These are phyloP conservation scores for Lentinula lateritia DNA, from an alignment of 768 basidiomycete species.

Conservation along the genomic window DNA sequence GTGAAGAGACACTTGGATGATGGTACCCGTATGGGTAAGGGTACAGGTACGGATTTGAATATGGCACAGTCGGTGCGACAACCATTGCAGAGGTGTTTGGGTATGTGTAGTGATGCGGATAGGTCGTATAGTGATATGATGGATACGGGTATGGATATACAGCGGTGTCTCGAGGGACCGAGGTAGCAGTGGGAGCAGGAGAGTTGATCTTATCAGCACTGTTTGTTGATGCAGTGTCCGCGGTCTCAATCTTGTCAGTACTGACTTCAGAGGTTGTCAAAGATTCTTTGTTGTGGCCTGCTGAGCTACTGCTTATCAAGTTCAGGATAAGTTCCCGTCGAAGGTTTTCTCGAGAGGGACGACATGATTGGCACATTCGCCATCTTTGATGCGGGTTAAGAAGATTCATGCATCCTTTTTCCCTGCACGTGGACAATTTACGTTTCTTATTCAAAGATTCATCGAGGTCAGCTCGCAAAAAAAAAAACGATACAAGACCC, in stretches of 20 bases:
- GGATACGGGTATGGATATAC: too few relatives aligned
- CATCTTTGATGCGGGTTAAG: not conserved
- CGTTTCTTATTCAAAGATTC: not conserved
- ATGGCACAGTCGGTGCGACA: not conserved
- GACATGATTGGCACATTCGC: not conserved
- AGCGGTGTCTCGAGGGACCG: too few relatives aligned
- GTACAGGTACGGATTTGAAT: not conserved
- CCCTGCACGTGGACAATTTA: not conserved
- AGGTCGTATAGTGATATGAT: too few relatives aligned
- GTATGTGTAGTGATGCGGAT: not conserved
- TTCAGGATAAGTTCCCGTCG: not conserved
- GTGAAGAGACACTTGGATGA: not conserved
- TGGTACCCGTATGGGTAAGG: not conserved
- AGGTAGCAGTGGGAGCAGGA: too few relatives aligned
- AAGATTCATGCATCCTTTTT: not conserved
- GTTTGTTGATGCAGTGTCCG: too few relatives aligned
- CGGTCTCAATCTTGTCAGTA: too few relatives aligned
- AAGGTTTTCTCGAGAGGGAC: not conserved
- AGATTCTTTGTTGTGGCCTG: too few relatives aligned
- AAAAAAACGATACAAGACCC: too few relatives aligned
- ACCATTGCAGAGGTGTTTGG: not conserved
- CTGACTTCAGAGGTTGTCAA: too few relatives aligned
- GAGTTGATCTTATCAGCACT: too few relatives aligned
- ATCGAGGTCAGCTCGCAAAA: too few relatives aligned
- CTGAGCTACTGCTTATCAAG: too few relatives aligned